Percentiles rank a stretch among this genome's conserved stretches.
Conservation (phyloP, 2,329 filamentous ascomycete species). For the Daldinia sp. region DNA sequence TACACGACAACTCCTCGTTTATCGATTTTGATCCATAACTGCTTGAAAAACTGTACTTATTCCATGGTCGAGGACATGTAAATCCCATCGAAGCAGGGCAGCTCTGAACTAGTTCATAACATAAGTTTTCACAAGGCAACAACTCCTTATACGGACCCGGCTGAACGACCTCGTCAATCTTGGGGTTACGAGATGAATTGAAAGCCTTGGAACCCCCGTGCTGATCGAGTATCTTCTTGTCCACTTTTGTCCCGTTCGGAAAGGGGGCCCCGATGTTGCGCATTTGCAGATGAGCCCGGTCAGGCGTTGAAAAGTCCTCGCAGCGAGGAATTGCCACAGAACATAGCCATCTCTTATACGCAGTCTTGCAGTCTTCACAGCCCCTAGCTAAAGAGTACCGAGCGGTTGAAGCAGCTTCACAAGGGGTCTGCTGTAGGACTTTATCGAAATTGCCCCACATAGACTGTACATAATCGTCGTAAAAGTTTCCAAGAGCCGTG, state of each 20-base stretch:
- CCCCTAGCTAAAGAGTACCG: slow-evolving; percentile 81
- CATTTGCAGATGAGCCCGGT: slow-evolving; percentile 62
- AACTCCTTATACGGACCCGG: slow-evolving; percentile 96
- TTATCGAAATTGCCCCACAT: slow-evolving; percentile 83
- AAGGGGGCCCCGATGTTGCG: slow-evolving; percentile 78
- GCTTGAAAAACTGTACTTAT: slow-evolving; percentile 51
- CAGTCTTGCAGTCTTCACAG: slow-evolving; percentile 77
- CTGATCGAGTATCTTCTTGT: slow-evolving; percentile 44
- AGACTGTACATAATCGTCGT: slow-evolving; percentile 75
- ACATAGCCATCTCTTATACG: slow-evolving; percentile 96
- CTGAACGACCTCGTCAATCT: slow-evolving; percentile 74
- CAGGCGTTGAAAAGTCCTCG: slow-evolving; percentile 74
- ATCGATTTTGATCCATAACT: slow-evolving; percentile 54
- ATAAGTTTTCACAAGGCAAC: slow-evolving; percentile 86
- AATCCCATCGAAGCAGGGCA: slow-evolving; percentile 84
- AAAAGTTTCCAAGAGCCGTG: slow-evolving; percentile 71
- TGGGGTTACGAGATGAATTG: slow-evolving; percentile 71
- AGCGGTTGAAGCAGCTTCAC: slow-evolving; percentile 76
- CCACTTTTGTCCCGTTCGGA: slow-evolving; percentile 70
- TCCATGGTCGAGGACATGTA: slow-evolving; percentile 67
- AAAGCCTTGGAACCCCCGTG: slow-evolving; percentile 50
- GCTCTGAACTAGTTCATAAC: slow-evolving; percentile 83
- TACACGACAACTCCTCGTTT: slow-evolving; percentile 57
- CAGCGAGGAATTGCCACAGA: slow-evolving; percentile 92
- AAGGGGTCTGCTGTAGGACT: slow-evolving; percentile 83